Percentiles rank a stretch among this genome's conserved stretches.
Conservation (phyloP, 1,139 yeast species). For the Torulaspora pretoriensis region DNA sequence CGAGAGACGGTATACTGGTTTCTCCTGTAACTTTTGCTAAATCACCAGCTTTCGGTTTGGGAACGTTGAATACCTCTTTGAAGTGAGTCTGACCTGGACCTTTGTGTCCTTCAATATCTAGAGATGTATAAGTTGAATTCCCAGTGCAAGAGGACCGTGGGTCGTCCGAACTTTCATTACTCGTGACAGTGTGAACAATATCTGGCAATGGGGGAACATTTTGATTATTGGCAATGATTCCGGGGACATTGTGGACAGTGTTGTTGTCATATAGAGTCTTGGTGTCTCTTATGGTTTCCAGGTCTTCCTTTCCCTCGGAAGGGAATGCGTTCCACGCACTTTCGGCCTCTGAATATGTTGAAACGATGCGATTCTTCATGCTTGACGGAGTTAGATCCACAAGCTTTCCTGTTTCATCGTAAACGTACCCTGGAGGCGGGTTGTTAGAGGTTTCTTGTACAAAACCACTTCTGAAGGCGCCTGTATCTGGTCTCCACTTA, state of each 20-base stretch:
- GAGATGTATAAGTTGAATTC: conserved; percentile 11
- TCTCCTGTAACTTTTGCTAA: conserved; percentile 17
- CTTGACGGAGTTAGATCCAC: conserved; percentile 31
- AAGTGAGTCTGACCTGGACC: conserved; percentile 16
- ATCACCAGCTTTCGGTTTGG: conserved; percentile 20
- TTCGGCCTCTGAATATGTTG: conserved; percentile 33
- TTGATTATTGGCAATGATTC: conserved; percentile 27
- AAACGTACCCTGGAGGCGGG: conserved; percentile 33
- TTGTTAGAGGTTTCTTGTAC: conserved; percentile 29
- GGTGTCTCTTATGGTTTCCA: conserved; percentile 35
- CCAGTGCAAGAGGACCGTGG: conserved; percentile 12
- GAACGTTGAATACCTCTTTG: conserved; percentile 19
- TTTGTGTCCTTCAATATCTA: conserved; percentile 15
- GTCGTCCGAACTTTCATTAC: conserved; percentile 14
- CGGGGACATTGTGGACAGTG: conserved; percentile 37
- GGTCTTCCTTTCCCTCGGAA: conserved; percentile 26
- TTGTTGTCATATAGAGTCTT: conserved; percentile 37
- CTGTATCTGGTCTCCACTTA: conserved; percentile 35
- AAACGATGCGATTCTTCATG: conserved; percentile 29
- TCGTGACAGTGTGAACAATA: conserved; percentile 4
- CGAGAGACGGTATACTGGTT: conserved; percentile 23
- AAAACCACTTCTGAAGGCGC: conserved; percentile 31
- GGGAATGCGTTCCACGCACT: conserved; percentile 38
- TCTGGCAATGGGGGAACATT: conserved; percentile 35
- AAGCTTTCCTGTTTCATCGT: conserved; percentile 31